phyloP scores from a whole-genome alignment of 225 moss, liverwort and hornwort species.

The Sphagnum tenellum region DNA sequence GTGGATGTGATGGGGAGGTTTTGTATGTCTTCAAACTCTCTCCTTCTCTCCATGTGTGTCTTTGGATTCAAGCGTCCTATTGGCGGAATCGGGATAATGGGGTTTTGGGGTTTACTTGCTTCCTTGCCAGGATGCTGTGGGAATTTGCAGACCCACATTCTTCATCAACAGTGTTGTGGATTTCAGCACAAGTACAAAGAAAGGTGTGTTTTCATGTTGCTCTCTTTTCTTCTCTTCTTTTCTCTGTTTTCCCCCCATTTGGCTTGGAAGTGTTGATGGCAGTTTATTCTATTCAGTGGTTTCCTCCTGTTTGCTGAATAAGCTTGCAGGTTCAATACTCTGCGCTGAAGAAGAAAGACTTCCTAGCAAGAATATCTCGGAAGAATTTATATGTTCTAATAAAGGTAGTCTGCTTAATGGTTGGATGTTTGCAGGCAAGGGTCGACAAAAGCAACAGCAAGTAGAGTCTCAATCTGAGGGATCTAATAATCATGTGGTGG shows the following conservation, averaged over 20 bases:
- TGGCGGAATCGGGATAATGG: no score
- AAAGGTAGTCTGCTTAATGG: background rate
- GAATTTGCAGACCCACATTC: slow-evolving; percentile 8
- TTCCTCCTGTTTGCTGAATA: background rate
- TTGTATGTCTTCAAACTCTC: no score
- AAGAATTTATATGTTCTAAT: background rate
- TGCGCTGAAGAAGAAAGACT: no score
- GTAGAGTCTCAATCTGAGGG: slow-evolving; percentile 18
- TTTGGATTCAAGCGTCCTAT: no score
- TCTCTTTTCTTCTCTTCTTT: background rate
- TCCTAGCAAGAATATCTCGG: no score
- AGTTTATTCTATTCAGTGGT: background rate
- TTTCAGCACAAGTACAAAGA: slow-evolving; percentile 23
- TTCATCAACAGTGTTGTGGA: slow-evolving; percentile 14
- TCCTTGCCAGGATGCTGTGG: slow-evolving; percentile 22
- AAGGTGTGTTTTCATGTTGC: slow-evolving; percentile 11
- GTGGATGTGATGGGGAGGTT: no score
- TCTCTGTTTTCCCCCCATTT: background rate
- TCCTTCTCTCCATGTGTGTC: no score
- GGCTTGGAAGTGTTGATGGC: background rate
- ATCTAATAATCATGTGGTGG: slow-evolving; percentile 16
- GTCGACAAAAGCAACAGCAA: slow-evolving; percentile 22
- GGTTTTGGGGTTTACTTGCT: no score
- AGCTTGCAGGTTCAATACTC: slow-evolving; percentile 23
- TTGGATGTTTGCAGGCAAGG: slow-evolving; percentile 24